These are phyloP conservation scores for Globisporangium cederbergense DNA, from an alignment of 352 stramenopile species.

Conservation along the genomic window DNA sequence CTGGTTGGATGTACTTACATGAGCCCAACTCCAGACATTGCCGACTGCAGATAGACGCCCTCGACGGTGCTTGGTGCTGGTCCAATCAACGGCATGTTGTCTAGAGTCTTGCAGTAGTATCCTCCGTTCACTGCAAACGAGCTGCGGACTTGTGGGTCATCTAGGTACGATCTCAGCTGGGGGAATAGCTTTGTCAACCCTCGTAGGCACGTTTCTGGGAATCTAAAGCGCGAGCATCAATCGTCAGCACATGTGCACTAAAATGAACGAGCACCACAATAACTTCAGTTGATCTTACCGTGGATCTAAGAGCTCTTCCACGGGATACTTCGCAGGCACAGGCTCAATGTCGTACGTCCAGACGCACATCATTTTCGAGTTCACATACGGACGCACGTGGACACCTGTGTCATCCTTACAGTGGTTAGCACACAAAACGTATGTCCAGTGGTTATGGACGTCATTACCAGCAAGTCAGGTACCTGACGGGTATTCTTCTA, in stretches of 20 bases:
- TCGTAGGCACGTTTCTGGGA: slow-evolving; percentile 63
- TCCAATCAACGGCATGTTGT: slow-evolving; percentile 74
- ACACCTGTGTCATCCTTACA: slow-evolving; percentile 27
- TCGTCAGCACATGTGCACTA: not conserved
- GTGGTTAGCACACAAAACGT: not conserved
- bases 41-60: slow-evolving; percentile 64
- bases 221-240: slow-evolving; percentile 24
- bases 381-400: slow-evolving; percentile 62
- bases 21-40: slow-evolving; percentile 68
- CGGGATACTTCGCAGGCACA: slow-evolving; percentile 53
- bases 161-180: slow-evolving; percentile 58
- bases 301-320: slow-evolving; percentile 58
- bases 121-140: slow-evolving; percentile 71
- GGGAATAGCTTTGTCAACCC: slow-evolving; percentile 58
- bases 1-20: slow-evolving; percentile 34
- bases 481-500: slow-evolving; percentile 56
- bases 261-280: not conserved
- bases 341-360: slow-evolving; percentile 77
- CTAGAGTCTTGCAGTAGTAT: slow-evolving; percentile 80
- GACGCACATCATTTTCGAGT: slow-evolving; percentile 65
- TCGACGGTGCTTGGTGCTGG: slow-evolving; percentile 52
- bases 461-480: no score
- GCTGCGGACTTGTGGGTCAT: slow-evolving; percentile 45
- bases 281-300: slow-evolving; percentile 26
- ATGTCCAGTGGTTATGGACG: no score